A percentile compares a stretch with the other conserved stretches of the same genome.
Evolutionary conservation across 192 early-diverging fungal genomes (phyloP).

Genomic region (Podila minutissima): DNA sequence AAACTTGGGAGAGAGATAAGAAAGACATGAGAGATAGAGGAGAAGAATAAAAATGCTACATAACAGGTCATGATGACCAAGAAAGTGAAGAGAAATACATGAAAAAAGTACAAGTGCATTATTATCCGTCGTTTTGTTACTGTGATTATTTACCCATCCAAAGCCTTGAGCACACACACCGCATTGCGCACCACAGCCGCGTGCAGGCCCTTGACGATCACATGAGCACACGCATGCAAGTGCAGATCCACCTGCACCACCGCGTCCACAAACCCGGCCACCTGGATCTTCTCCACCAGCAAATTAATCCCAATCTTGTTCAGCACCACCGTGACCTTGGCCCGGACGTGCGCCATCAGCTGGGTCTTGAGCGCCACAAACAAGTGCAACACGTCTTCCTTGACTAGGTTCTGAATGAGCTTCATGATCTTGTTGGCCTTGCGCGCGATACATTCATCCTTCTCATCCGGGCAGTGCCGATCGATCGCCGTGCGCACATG

Average conservation of each 20-base stretch:
- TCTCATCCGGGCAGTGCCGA: constrained; percentile 6
- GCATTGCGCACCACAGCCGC: constrained; percentile 7
- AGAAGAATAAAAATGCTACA: too few species aligned
- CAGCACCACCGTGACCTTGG: constrained; percentile 4
- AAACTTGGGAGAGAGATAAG: too few species aligned
- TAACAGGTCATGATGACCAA: too few species aligned
- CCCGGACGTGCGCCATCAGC: constrained; percentile 28
- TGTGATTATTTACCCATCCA: not conserved
- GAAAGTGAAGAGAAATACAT: too few species aligned
- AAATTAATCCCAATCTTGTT: constrained; percentile 22
- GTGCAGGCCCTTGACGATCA: constrained; percentile 31
- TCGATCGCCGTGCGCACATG: not conserved
- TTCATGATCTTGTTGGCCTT: constrained; percentile 11
- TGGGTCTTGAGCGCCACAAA: constrained; percentile 23
- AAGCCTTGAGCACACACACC: not conserved
- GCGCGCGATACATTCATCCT: constrained; percentile 1
- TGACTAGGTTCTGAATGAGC: constrained; percentile 4
- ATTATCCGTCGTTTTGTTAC: not conserved
- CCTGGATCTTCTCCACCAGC: constrained; percentile 24
- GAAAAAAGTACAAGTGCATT: too few species aligned
- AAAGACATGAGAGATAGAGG: too few species aligned
- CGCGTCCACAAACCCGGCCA: constrained; percentile 13
- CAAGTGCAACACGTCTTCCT: constrained; percentile 16
- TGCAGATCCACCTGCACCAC: constrained; percentile 7
- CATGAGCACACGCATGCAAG: constrained; percentile 18